Conservation (phyloP, 2,329 filamentous ascomycete species). For the Stachybotrys chartarum region DNA sequence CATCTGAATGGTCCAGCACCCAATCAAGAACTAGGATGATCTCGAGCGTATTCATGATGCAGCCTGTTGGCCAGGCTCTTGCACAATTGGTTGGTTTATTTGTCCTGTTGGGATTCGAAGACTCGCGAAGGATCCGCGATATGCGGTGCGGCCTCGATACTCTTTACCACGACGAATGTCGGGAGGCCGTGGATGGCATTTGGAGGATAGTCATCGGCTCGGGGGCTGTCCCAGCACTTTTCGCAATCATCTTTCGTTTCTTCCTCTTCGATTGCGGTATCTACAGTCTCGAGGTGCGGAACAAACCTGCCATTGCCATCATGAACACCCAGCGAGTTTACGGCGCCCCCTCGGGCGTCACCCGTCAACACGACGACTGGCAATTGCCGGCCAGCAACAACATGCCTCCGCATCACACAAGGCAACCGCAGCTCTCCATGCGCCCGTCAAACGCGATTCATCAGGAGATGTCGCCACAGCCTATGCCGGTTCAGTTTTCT, state of each 20-base stretch:
- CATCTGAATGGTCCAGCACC: slow-evolving; percentile 57
- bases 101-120: slow-evolving; percentile 39
- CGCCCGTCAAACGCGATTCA: slow-evolving; percentile 17
- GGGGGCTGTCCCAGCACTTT: slow-evolving; percentile 54
- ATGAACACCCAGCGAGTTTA: slow-evolving; percentile 54
- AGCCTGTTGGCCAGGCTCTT: slow-evolving; percentile 59
- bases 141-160: slow-evolving; percentile 41
- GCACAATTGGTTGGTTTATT: slow-evolving; percentile 55
- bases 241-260: slow-evolving; percentile 60
- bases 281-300: slow-evolving; percentile 58
- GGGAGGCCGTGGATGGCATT: slow-evolving; percentile 46
- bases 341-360: slow-evolving; percentile 25
- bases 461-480: slow-evolving; percentile 23
- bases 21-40: slow-evolving; percentile 62
- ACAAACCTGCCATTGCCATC: slow-evolving; percentile 51
- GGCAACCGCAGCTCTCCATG: slow-evolving; percentile 7
- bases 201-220: slow-evolving; percentile 63
- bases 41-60: slow-evolving; percentile 62
- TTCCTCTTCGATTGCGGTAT: slow-evolving; percentile 60
- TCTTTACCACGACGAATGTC: slow-evolving; percentile 36
- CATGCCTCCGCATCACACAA: slow-evolving; percentile 12
- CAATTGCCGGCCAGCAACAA: slow-evolving; percentile 12
- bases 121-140: slow-evolving; percentile 30
- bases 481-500: slow-evolving; percentile 42
- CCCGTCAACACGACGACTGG: slow-evolving; percentile 6